Base-by-base conservation (phyloP, 495 filamentous ascomycete genomes). In the Pseudotulostoma volvatum region DNA sequence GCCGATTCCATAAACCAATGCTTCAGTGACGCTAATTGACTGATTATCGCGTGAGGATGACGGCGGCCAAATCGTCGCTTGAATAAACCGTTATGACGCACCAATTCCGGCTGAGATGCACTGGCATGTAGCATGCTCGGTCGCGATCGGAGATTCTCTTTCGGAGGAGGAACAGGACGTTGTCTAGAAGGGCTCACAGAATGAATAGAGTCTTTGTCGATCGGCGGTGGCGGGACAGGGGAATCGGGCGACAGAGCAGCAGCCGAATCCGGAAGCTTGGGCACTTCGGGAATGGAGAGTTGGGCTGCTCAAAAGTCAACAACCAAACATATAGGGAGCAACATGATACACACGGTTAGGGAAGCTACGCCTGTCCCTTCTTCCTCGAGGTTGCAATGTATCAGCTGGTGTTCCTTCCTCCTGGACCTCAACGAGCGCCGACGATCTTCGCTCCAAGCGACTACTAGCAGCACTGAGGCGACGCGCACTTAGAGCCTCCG, bases 381-480 rank as follows among this genome's bases (percentile, higher is more conserved):
- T 60, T 1, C 68, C 71, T 34, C 67, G 61, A 40, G 60, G 58
- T 17, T 57, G 55, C 1, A 67, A 30, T 21, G 49, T 45, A 11
- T 50, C 50, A 18, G 50, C 47, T 5, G 57, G 56, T 31, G 64
- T 60, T 0, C 70, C 68, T 56, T 82, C 74, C 56, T 90, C 84
- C 46, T 84, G 76, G 9, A 84, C 78, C 40, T 84, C 82, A 34
- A 68, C 64, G 2, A 86, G 54, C 13, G 75, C 77, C 4, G 80
- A 74, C 3, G 81, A 83, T 48, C 87, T 67, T 19, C 75, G 73
- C 47, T 88, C 83, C 8, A 94, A 56, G 16, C 85, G 76, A 54
- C 81, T 84, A 37, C 85, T 93, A 0, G 85, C 81, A 43, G 79
- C 82, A 43, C 85, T 93, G 21, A 93, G 66, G 20, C 90, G 77